These are phyloP conservation scores for Drosera capensis DNA, from an alignment of 148 eudicot genomes.

Conservation along the genomic window DNA sequence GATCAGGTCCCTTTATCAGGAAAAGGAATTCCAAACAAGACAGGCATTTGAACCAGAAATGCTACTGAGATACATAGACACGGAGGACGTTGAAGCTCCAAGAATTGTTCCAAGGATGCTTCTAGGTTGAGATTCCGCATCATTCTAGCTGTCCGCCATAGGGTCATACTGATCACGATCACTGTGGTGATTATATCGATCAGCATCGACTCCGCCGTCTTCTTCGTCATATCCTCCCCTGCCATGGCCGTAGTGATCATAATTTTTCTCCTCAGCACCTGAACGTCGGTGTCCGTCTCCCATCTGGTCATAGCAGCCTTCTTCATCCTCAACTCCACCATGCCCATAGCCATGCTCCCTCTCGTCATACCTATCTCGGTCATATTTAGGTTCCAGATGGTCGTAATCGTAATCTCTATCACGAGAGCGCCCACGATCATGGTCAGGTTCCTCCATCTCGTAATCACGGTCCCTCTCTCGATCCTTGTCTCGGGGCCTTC, in stretches of 20 bases:
- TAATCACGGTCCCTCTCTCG: conserved; percentile 45
- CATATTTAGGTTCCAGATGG: conserved; percentile 43
- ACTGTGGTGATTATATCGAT: conserved; percentile 30
- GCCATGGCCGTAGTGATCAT: conserved; percentile 28
- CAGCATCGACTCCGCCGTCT: conserved; percentile 27
- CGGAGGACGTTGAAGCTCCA: too few relatives aligned
- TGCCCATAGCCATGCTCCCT: conserved; percentile 27
- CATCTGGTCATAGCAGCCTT: conserved; percentile 36
- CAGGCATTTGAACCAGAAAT: too few relatives aligned
- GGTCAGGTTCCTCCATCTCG: conserved; percentile 37
- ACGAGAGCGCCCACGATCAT: conserved; percentile 62
- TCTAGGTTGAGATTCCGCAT: too few relatives aligned
- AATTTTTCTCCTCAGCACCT: conserved; percentile 28
- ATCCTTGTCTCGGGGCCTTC: conserved; percentile 40
- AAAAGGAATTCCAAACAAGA: too few relatives aligned
- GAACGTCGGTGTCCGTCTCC: conserved; percentile 33
- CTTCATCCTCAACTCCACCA: conserved; percentile 42
- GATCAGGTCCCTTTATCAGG: too few relatives aligned
- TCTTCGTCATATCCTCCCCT: conserved; percentile 23
- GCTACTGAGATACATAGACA: too few relatives aligned
- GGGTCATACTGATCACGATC: conserved; percentile 34
- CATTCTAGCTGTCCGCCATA: conserved; percentile 33
- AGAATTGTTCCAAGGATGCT: too few relatives aligned
- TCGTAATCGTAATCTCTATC: conserved; percentile 69
- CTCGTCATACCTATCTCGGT: conserved; percentile 45